Evolutionary conservation across 2,329 filamentous ascomycete species (phyloP).

Genomic region (Raffaelea arxii): DNA sequence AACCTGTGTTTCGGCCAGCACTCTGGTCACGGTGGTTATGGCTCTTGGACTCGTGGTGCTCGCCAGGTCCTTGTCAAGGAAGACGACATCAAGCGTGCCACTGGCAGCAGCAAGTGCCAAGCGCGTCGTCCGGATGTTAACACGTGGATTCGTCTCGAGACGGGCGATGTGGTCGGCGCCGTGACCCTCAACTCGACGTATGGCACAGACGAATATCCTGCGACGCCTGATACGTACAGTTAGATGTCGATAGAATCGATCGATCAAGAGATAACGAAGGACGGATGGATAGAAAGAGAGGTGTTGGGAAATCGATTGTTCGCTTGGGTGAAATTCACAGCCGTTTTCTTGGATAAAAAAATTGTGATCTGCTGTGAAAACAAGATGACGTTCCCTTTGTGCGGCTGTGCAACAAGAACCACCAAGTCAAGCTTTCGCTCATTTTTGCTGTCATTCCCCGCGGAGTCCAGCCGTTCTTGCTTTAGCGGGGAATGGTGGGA

Average conservation of each 20-base stretch:
- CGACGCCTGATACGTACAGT: conserved; percentile 15
- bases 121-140: conserved; percentile 21
- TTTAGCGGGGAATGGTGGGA: too few species aligned
- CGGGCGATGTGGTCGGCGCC: conserved; percentile 29
- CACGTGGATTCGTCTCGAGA: conserved; percentile 43
- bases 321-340: too few species aligned
- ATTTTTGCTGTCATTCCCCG: too few species aligned
- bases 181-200: conserved; percentile 43
- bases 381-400: too few species aligned
- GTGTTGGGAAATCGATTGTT: too few species aligned
- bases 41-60: conserved; percentile 51
- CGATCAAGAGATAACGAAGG: too few species aligned
- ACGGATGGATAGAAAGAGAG: neutral
- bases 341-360: too few species aligned
- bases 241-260: too few species aligned
- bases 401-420: too few species aligned
- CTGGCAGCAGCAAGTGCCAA: neutral
- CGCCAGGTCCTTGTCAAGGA: conserved; percentile 30
- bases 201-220: conserved; percentile 35
- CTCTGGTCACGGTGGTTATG: conserved; percentile 61
- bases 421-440: too few species aligned
- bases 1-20: conserved; percentile 45
- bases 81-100: neutral
- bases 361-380: too few species aligned
- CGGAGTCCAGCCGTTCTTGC: too few species aligned